A percentile compares a stretch with the other conserved stretches of the same genome.
Conservation (phyloP, 345 rosid species). For the Corchorus capsularis region DNA sequence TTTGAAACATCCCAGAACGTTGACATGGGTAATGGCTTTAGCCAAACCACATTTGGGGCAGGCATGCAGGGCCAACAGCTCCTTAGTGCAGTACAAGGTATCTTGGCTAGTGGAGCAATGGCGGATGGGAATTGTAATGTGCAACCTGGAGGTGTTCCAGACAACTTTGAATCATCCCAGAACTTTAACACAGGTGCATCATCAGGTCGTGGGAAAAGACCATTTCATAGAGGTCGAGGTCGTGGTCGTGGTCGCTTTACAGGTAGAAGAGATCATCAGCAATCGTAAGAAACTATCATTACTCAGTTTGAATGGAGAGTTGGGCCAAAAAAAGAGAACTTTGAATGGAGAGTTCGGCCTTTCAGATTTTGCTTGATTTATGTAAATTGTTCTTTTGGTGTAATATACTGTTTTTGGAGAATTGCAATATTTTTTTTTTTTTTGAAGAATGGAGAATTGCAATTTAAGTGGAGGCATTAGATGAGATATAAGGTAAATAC, state of each 20-base stretch:
- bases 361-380: neutral
- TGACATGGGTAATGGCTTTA: conserved; percentile 19
- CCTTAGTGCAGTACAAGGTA: conserved; percentile 31
- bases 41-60: conserved; percentile 46
- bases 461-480: neutral
- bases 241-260: neutral
- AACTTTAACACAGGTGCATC: conserved; percentile 44
- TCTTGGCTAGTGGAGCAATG: conserved; percentile 19
- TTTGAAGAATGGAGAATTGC: neutral
- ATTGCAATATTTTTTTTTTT: neutral
- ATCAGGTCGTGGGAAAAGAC: conserved; percentile 46
- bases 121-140: conserved; percentile 26
- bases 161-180: conserved; percentile 35
- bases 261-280: conserved; percentile 24
- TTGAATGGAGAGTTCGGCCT: neutral
- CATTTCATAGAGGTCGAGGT: conserved; percentile 32
- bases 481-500: neutral
- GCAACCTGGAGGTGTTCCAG: conserved; percentile 21
- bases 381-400: neutral
- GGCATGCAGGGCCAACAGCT: conserved; percentile 39
- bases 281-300: neutral
- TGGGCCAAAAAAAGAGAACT: no score
- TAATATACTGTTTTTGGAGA: neutral
- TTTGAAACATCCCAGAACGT: neutral
- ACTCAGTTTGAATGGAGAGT: neutral